A percentile compares a stretch with the other conserved stretches of the same genome.
Conservation (phyloP, 805 yeast genomes). For the Schwanniomyces vanrijiae region DNA sequence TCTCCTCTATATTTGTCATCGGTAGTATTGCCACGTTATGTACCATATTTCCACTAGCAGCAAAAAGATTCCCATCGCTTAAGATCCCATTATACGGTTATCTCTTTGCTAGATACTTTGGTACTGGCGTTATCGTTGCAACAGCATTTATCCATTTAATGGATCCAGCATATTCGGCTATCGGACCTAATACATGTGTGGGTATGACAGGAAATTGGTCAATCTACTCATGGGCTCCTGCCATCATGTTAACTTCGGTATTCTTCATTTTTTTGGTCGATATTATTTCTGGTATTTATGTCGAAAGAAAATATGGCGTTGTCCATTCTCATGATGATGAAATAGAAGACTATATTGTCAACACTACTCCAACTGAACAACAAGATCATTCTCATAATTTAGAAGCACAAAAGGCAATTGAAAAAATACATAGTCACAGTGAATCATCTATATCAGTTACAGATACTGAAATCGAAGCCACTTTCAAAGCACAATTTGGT, state of each 20-base stretch:
- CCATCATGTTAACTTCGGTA: constrained; percentile 48
- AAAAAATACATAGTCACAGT: background rate
- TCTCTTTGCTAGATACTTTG: constrained; percentile 71
- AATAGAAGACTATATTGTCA: constrained; percentile 13
- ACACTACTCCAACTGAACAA: background rate
- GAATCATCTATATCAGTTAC: background rate
- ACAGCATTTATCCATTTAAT: constrained; percentile 78
- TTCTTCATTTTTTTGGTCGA: constrained; percentile 44
- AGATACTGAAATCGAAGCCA: constrained; percentile 1
- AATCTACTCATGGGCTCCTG: constrained; percentile 58
- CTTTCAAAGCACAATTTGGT: constrained; percentile 48
- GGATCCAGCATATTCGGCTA: constrained; percentile 52
- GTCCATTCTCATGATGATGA: constrained; percentile 16
- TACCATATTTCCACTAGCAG: constrained; percentile 29
- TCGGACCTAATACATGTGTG: constrained; percentile 28
- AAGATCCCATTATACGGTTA: constrained; percentile 49
- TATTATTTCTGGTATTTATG: constrained; percentile 44
- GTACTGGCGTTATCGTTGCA: constrained; percentile 81
- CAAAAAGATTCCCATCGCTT: constrained; percentile 17
- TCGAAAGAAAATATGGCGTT: constrained; percentile 33
- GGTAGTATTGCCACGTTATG: constrained; percentile 30
- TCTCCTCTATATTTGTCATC: constrained; percentile 30
- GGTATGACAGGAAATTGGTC: constrained; percentile 49
- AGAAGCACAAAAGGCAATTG: background rate
- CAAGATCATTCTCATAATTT: background rate